phyloP scores from a whole-genome alignment of 2,329 filamentous ascomycete species.

The Ramularia collo-cygni region DNA sequence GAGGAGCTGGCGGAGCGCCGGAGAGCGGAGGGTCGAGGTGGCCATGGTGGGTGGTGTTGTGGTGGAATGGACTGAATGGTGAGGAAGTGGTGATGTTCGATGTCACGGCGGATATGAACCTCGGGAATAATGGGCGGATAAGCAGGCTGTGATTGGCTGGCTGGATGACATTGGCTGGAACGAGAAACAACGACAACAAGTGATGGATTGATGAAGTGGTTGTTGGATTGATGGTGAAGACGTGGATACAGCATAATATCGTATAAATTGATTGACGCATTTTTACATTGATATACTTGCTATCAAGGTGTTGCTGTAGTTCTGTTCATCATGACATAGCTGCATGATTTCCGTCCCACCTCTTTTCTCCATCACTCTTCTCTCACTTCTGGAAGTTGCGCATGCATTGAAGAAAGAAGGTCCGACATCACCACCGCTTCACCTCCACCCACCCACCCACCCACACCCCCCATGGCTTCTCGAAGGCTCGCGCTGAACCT shows the following conservation, averaged over 20 bases:
- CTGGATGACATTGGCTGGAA: not conserved
- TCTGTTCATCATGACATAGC: too few relatives aligned
- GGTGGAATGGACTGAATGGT: conserved; percentile 2
- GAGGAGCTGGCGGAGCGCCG: conserved; percentile 43
- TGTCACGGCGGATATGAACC: too few relatives aligned
- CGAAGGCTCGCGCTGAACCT: conserved; percentile 95
- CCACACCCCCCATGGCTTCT: conserved; percentile 67
- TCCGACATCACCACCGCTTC: conserved; percentile 30
- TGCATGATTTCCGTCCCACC: too few relatives aligned
- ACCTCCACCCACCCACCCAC: conserved; percentile 22
- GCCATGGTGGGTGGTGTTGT: conserved; percentile 37
- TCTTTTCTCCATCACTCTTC: too few relatives aligned
- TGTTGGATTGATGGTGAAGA: too few relatives aligned
- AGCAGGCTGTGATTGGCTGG: conserved; percentile 4
- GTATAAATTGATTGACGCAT: too few relatives aligned
- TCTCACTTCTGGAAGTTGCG: too few relatives aligned
- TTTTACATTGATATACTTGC: too few relatives aligned
- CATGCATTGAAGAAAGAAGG: conserved; percentile 5
- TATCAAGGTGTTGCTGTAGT: too few relatives aligned
- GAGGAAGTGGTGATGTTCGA: conserved; percentile 5
- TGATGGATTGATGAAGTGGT: too few relatives aligned
- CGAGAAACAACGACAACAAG: too few relatives aligned
- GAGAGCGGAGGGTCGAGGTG: conserved; percentile 48
- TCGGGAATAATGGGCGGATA: conserved; percentile 5
- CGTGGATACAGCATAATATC: too few relatives aligned